Percentiles rank a stretch among this genome's conserved stretches.
Evolutionary conservation across 1,139 yeast species (phyloP).

Genomic region (Yamadazyma mexicana): DNA sequence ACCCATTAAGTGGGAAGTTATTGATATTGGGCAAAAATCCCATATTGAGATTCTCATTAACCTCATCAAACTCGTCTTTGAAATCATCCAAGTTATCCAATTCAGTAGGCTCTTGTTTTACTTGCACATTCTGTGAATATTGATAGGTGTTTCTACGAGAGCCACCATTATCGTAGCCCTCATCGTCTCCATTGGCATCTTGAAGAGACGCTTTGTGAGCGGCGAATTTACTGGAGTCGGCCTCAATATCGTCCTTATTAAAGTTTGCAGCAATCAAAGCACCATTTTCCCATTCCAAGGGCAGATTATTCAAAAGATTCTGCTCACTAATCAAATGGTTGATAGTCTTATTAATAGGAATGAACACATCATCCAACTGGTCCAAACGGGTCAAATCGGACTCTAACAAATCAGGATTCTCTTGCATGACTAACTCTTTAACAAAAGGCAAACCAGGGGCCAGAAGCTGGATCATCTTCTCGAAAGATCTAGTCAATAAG

Average conservation of each 20-base stretch:
- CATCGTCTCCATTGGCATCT: not conserved
- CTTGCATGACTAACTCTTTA: conserved; percentile 18
- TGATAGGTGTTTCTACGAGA: not conserved
- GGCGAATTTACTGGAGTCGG: conserved; percentile 33
- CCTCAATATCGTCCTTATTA: conserved; percentile 21
- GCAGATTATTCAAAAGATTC: conserved; percentile 36
- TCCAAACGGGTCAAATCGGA: conserved; percentile 5
- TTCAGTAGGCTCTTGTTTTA: conserved; percentile 6
- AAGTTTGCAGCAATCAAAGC: conserved; percentile 41
- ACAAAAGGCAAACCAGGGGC: conserved; percentile 37
- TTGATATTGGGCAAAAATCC: conserved; percentile 5
- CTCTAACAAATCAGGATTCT: conserved; percentile 1
- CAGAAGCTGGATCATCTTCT: conserved; percentile 36
- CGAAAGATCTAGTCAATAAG: conserved; percentile 57
- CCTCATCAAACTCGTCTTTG: conserved; percentile 14
- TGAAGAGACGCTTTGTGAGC: conserved; percentile 19
- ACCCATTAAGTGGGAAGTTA: conserved; percentile 16
- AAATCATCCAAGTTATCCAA: conserved; percentile 15
- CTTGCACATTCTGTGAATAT: not conserved
- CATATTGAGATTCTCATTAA: conserved; percentile 10
- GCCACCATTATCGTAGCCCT: not conserved
- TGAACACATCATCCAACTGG: conserved; percentile 13
- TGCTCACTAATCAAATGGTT: conserved; percentile 39
- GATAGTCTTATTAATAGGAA: conserved; percentile 55
- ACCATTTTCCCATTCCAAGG: conserved; percentile 49